Evolutionary conservation across 78 protist genomes (phyloP), one percentile per base, ranked within the genome.

Genomic region (Capsaspora owczarzaki): DNA sequence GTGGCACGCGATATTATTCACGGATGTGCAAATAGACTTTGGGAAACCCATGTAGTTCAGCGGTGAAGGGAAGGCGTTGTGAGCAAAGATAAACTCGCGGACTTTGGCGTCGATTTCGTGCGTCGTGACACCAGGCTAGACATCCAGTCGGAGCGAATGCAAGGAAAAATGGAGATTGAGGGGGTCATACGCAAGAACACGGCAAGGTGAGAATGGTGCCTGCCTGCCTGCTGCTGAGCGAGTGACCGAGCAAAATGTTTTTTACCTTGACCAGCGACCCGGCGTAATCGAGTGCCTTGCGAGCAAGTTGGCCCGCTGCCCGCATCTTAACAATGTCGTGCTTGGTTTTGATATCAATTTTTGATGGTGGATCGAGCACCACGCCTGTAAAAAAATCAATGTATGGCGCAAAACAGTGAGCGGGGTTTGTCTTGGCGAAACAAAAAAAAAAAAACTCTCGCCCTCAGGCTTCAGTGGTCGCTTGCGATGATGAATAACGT

Each of bases 1-100:
- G 89, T 96, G 99, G 68, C 95, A 90, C 25, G 94, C 82, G 42
- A 90, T 87, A n/a, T 95, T 93, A 78, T 95, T 95, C 51, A 94
- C 83, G 5, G 90, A 79, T 20, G 95, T 91, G 87, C 96, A 95
- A 29, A 89, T 82, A 2, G 89, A 60, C 90, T 93, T 93, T 20
- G 96, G 96, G 88, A 92, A 95, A 77, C 83, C 76, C n/a, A 33
- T 35, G 72, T 95, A 95, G 87, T 90, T 86, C 72, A 96, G 91
- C 44, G 98, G 94, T 25, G 96, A 92, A 33, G 99, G 99, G 66
- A 95, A 96, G 6, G 91, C 86, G 23, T 74, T 84, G 44, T 92
- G 79, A 41, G 76, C 88, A 61, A 95, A 69, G 14, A 71, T 47
- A 33, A 83, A 87, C 31, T 88, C 89, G 80, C 91, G 94, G 31